Base-by-base conservation (phyloP, 106 monocot genomes). In the Allium cepa region DNA sequence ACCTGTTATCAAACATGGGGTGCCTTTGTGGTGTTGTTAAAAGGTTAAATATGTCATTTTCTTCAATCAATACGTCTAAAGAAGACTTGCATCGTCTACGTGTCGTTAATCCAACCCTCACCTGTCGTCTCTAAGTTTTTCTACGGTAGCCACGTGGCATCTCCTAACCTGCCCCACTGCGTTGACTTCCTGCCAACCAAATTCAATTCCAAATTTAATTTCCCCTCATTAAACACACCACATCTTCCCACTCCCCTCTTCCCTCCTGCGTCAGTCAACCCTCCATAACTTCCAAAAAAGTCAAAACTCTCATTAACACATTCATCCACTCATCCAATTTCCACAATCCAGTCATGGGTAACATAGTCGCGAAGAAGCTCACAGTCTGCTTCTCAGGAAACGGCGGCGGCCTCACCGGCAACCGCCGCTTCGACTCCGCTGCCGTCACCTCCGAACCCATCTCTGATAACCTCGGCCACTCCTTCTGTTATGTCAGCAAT, bases 401-500 rank as follows among this genome's bases (percentile, higher is more conserved):
- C 63, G 47, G 0, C 62, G 46, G 9, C 66, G 26, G 48, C 18
- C 50, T 46, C 13, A 10, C 58, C 50, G 53, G 47, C 49, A 53
- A 76, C 49, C 50, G 75, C 48, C 73, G 58, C 56, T 63, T 66
- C 50, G 73, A 56, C 58, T 9, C 62, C 12, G 61, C 74, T 47
- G 72, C 73, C 28, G 73, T 70, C 11, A 58, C 67, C 36, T 69
- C 76, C 15, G 82, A 75, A 9, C 50, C 76, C 11, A 9, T 47
- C 67, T 78, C 55, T 65, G 84, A 82, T 15, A 81, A 75, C 18
- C 69, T 84, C n/a, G 91, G 87, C 66, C 87, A 87, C 79, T 84
- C 92, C 72, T 92, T 87, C 82, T 77, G 70, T 71, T 92, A 92
- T 77, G 72, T 74, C 60, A 80, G 83, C 60, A 53, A 73, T 22